Evolutionary conservation across 2,329 filamentous ascomycete genomes (phyloP).

Genomic region (Fusarium poae): DNA sequence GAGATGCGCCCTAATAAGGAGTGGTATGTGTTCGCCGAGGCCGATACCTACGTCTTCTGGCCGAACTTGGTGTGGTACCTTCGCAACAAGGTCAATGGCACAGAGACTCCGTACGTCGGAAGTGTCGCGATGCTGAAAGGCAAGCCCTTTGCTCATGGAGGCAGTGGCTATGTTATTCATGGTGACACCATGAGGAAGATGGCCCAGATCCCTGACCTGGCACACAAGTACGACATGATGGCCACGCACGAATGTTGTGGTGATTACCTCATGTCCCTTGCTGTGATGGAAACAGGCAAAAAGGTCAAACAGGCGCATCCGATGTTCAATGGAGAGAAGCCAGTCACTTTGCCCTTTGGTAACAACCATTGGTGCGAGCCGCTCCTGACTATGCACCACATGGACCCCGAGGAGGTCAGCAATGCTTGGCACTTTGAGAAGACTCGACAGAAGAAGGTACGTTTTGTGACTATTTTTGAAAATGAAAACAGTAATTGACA

Average conservation of each 20-base stretch:
- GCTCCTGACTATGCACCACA: conserved; percentile 69
- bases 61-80: conserved; percentile 66
- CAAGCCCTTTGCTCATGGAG: conserved; percentile 67
- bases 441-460: conserved; percentile 59
- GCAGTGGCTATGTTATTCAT: conserved; percentile 69
- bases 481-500: conserved; percentile 24
- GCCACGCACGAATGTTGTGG: conserved; percentile 64
- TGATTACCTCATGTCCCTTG: conserved; percentile 64
- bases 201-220: conserved; percentile 59
- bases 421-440: conserved; percentile 67
- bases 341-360: conserved; percentile 63
- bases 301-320: conserved; percentile 62
- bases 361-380: conserved; percentile 68
- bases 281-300: conserved; percentile 60
- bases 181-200: conserved; percentile 64
- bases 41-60: conserved; percentile 70
- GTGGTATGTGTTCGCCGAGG: conserved; percentile 72
- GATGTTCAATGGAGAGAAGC: conserved; percentile 69
- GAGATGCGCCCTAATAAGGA: conserved; percentile 64
- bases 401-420: conserved; percentile 65
- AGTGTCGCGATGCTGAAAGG: conserved; percentile 62
- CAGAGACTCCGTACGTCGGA: conserved; percentile 63
- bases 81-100: conserved; percentile 57
- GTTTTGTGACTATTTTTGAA: conserved; percentile 28
- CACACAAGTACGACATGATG: conserved; percentile 61